Conservation (phyloP, 192 early-diverging fungal genomes). For the Linnemannia schmuckeri region DNA sequence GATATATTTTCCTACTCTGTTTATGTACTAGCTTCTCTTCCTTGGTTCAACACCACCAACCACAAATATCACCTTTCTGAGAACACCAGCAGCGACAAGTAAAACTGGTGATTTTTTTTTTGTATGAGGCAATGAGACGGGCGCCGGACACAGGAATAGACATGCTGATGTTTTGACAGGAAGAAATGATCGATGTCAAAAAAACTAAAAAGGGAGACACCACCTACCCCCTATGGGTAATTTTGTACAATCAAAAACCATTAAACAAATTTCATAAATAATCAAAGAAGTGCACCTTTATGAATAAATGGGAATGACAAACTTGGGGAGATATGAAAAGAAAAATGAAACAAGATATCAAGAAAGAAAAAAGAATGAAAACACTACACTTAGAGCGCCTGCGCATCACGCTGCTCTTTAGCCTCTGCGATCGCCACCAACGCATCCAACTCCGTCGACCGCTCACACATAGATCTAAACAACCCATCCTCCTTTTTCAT, state of each 20-base stretch:
- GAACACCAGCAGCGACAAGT: conserved; percentile 40
- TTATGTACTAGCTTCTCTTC: conserved; percentile 64
- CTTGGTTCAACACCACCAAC: conserved; percentile 85
- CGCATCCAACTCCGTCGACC: conserved; percentile 83
- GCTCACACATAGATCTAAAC: conserved; percentile 85
- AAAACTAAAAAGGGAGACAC: background rate
- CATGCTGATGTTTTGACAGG: background rate
- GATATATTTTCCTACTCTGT: background rate
- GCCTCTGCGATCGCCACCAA: conserved; percentile 74
- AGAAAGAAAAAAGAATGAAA: background rate
- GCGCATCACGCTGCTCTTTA: conserved; percentile 32
- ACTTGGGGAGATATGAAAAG: background rate
- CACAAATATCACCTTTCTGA: conserved; percentile 80
- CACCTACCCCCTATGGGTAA: background rate
- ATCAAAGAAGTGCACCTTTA: background rate
- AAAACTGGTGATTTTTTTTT: background rate
- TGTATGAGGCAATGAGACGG: background rate
- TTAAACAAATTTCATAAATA: background rate
- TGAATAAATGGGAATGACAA: background rate
- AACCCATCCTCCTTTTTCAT: conserved; percentile 71
- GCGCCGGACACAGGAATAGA: background rate
- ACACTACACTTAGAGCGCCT: background rate
- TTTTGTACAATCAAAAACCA: background rate
- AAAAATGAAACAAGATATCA: background rate
- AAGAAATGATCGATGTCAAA: background rate